A percentile compares a stretch with the other conserved stretches of the same genome.
Evolutionary conservation across 1,139 yeast species (phyloP).

Genomic region (Diutina mesorugosa): DNA sequence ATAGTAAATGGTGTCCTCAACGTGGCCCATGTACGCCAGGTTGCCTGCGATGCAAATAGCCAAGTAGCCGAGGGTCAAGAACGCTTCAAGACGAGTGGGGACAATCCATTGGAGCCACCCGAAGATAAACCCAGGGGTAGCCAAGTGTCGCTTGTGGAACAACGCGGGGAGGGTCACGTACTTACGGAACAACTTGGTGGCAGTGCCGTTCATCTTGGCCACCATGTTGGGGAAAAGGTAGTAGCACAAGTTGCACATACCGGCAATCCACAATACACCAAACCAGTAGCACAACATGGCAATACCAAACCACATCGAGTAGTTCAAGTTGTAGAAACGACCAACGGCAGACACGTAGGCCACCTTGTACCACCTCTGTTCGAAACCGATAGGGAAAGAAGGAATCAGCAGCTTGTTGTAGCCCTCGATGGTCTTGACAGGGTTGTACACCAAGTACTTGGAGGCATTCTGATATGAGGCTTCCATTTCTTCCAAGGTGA

Average conservation of each 20-base stretch:
- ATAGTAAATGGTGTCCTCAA: constrained; percentile 16
- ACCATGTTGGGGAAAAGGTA: constrained; percentile 23
- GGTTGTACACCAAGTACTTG: constrained; percentile 13
- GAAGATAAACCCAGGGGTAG: constrained; percentile 8
- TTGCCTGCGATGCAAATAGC: not conserved
- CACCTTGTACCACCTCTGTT: not conserved
- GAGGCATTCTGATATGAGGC: constrained; percentile 27
- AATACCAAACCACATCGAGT: constrained; percentile 36
- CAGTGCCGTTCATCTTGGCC: constrained; percentile 16
- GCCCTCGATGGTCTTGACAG: constrained; percentile 4
- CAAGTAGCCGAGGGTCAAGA: not conserved
- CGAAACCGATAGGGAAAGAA: not conserved
- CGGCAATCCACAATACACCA: constrained; percentile 28
- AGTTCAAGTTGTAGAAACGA: constrained; percentile 9
- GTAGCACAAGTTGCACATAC: constrained; percentile 20
- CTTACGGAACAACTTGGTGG: constrained; percentile 27
- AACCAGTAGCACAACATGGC: constrained; percentile 38
- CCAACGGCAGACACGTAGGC: not conserved
- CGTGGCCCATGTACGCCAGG: constrained; percentile 5
- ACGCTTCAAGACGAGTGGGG: not conserved
- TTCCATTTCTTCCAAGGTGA: constrained; percentile 15
- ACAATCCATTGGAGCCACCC: not conserved
- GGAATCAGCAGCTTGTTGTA: not conserved
- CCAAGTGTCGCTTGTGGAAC: constrained; percentile 27
- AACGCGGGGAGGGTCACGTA: constrained; percentile 37